phyloP scores from a whole-genome alignment of 2,329 filamentous ascomycete genomes.

The Ophiocordyceps camponoti-saundersi region DNA sequence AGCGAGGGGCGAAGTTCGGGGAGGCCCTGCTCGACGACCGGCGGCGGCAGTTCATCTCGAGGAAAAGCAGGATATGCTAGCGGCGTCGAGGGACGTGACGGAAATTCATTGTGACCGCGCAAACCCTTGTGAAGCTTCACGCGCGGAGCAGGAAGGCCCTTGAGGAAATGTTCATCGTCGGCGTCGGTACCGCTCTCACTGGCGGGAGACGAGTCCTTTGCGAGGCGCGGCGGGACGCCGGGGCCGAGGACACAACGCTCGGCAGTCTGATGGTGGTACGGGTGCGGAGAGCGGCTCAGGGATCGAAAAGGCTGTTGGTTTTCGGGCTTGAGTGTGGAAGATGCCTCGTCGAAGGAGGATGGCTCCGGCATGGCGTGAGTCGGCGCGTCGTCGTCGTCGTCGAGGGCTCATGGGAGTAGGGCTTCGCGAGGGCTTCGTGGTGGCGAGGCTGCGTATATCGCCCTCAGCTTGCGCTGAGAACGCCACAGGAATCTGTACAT shows the following conservation, averaged over 20 bases:
- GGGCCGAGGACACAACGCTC: slow-evolving; percentile 24
- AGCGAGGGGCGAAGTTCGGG: slow-evolving; percentile 4
- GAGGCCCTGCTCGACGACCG: slow-evolving; percentile 6
- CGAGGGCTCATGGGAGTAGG: slow-evolving; percentile 1
- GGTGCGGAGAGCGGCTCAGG: slow-evolving; percentile 47
- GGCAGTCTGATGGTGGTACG: slow-evolving; percentile 44
- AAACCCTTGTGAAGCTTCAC: slow-evolving; percentile 60
- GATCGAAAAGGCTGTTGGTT: slow-evolving; percentile 25
- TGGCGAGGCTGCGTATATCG: not conserved
- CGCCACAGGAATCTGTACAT: not conserved
- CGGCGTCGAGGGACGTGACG: slow-evolving; percentile 39
- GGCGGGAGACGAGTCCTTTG: slow-evolving; percentile 39
- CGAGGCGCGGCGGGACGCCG: slow-evolving; percentile 14
- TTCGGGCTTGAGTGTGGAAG: slow-evolving; percentile 14
- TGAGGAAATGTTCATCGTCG: slow-evolving; percentile 82
- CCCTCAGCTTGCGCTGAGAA: not conserved
- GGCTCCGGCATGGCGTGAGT: slow-evolving; percentile 28
- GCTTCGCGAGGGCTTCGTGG: not conserved
- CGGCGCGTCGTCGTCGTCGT: not conserved
- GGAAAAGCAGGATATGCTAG: slow-evolving; percentile 28
- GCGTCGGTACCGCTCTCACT: slow-evolving; percentile 92
- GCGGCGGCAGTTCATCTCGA: slow-evolving; percentile 21
- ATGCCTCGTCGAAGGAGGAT: slow-evolving; percentile 17
- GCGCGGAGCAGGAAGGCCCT: slow-evolving; percentile 68
- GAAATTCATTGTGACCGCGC: slow-evolving; percentile 37